These are phyloP conservation scores for Tulasnella sp. DNA, from an alignment of 768 basidiomycete genomes.

Conservation along the genomic window DNA sequence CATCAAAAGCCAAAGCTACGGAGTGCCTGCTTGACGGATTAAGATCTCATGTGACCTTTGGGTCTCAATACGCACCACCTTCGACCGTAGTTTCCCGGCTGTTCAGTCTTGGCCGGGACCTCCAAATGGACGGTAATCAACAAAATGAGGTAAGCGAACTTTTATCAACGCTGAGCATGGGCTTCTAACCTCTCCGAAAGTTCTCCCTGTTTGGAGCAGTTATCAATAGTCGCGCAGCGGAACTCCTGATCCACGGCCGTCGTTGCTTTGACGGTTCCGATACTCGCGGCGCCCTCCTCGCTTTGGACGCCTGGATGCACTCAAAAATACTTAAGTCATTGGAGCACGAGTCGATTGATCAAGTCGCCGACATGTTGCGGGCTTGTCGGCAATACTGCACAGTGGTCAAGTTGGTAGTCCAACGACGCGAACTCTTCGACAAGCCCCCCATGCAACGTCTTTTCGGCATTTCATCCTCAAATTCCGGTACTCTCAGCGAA, in stretches of 20 bases:
- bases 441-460: background rate
- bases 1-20: background rate
- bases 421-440: background rate
- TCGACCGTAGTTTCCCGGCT: background rate
- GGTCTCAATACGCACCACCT: background rate
- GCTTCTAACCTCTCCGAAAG: background rate
- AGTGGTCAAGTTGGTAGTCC: background rate
- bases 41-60: background rate
- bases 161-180: background rate
- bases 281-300: background rate
- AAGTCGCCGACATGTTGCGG: background rate
- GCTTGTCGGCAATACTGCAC: background rate
- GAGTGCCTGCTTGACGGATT: background rate
- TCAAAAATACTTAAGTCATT: background rate
- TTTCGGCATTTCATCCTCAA: background rate
- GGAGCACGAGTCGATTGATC: background rate
- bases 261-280: background rate
- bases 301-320: background rate
- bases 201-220: background rate
- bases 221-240: background rate
- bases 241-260: background rate
- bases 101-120: background rate
- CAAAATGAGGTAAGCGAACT: background rate
- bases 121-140: background rate
- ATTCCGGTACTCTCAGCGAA: background rate